Evolutionary conservation across 169 alveolate species (phyloP), one percentile per base, ranked within the genome.

Genomic region (Eimeria brunetti): DNA sequence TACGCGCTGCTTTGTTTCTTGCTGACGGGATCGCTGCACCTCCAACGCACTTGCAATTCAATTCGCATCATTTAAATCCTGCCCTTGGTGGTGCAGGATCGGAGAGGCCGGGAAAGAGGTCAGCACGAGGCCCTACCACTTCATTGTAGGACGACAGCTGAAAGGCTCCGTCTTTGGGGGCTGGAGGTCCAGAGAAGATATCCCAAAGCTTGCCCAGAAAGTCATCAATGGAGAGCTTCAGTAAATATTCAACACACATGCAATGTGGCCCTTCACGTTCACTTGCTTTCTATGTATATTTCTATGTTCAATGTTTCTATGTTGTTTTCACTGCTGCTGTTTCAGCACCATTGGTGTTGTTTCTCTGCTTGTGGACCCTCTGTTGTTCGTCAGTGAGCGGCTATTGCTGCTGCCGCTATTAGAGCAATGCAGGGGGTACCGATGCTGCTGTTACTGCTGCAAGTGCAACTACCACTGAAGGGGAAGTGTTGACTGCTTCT

Each of bases 81-180:
- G 38, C 33, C 4, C 33, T 81, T 56, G 51, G 51, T 81, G 73
- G 73, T 81, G 18, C 80, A 85, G 92, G n/a, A 85, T 85, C 41
- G 92, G 92, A 5, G 92, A 85, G 73, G 92, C 92, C 16, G 92
- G 98, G 53, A 96, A 97, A 92, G 98, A 97, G 94, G 96, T 98
- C 62, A 85, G 97, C 49, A 97, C 98, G n/a, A 96, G 99, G 49
- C 98, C 98, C 49, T 97, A 97, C 97, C 97, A 98, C 85, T 96
- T 97, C 83, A 97, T 98, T 75, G 96, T 98, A 30, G 99, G 99
- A 22, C 97, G 99, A 60, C 69, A 81, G 58, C 98, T 99, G 98
- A 96, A 96, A 76, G 99, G 99, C 44, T 93, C 98, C 8, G 99
- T 98, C 49, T 98, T 98, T 89, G 99, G 98, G 41, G 99, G 99